Evolutionary conservation across 2,329 filamentous ascomycete genomes (phyloP), one percentile per base, ranked within the genome.

Genomic region (Cladophialophora yegresii): DNA sequence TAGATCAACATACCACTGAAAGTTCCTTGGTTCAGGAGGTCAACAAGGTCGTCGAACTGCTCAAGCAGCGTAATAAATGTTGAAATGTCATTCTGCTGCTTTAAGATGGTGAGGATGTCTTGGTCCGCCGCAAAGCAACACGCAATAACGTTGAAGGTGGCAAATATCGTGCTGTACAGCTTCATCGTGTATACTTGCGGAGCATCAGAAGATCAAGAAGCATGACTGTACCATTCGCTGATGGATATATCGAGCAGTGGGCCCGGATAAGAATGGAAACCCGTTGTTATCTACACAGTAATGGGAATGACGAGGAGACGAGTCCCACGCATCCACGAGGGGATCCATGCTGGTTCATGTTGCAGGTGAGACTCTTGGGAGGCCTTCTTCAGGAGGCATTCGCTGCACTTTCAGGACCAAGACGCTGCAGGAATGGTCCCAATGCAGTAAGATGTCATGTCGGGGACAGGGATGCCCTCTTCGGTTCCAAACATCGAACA

Each of bases 101-200:
- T 56, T 33, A 71, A 60, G 36, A 70, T 63, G 32, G 66, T 66
- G 54, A 70, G 58, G 30, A 71, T 62, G 36, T 69, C 64, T 61
- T 70, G 67, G 32, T 68, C 62, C 3, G 56, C 62, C 10, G 62
- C 62, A 10, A 60, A 50, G 45, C 55, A 54, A 49, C 56, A 51
- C 56, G 22, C 47, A 33, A 58, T 36, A 30, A 61, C 26, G 13
- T 33, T 22, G n/a, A 61, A 30, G 23, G 63, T 36, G 49, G 58
- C 55, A 47, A 56, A 58, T 26, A 26, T 20, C 33, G 56, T n/a
- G 54, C 45, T 9, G 30, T 16, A 60, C 22, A 61, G 50, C 58
- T 51, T 62, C 65, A 67, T 67, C 33, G 47, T 64, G 65, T 54
- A 58, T 47, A 23, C 51, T 47, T 30, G 55, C 47, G 30, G 50